Base-by-base conservation (phyloP, 2,329 filamentous ascomycete genomes). In the Aureobasidium sp. region DNA sequence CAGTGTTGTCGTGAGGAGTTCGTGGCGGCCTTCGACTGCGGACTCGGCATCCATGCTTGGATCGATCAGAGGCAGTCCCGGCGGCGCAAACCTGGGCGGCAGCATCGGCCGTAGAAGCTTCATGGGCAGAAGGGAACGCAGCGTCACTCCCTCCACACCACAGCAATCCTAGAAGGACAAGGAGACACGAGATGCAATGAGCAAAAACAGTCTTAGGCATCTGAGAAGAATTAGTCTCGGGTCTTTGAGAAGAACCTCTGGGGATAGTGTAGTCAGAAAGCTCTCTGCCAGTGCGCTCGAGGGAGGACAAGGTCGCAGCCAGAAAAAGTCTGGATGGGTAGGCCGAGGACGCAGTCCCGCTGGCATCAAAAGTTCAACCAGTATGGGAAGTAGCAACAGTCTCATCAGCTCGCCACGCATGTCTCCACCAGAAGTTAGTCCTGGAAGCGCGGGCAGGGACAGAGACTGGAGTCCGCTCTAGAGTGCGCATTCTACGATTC, bases 1-100 rank as follows among this genome's bases (percentile, higher is more conserved):
- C 27, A 90, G 89, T 45, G 87, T 97, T 0, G 79, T 85, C 0
- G 73, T 97, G 51, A 88, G 86, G 77, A 94, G 88, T 71, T 84
- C 79, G 60, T 97, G 96, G 70, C 78, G 78, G 29, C 75, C 76
- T 5, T 48, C 17, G 5, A 47, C 49, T 15, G 52, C 49, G 0
- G 49, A 56, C 22, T 44, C 51, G 0, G 51, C 48, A 7, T 37
- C 31, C 20, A 53, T 62, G 41, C 53, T 53, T 25, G 49, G 49
- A 15, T 34, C 55, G 17, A 27, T 59, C 37, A 17, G 55, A 31
- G 61, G 53, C 12, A 42, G 41, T 25, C 37, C 44, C 29, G 53
- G 61, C 22, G 55, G 42, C 52, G 52, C 41, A 6, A 47, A 42
- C 2, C 31, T 45, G 1, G 52, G 52, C 4, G 61, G 53, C 25